Conservation (phyloP, 495 filamentous ascomycete species). For the Penicillium bovifimosum region DNA sequence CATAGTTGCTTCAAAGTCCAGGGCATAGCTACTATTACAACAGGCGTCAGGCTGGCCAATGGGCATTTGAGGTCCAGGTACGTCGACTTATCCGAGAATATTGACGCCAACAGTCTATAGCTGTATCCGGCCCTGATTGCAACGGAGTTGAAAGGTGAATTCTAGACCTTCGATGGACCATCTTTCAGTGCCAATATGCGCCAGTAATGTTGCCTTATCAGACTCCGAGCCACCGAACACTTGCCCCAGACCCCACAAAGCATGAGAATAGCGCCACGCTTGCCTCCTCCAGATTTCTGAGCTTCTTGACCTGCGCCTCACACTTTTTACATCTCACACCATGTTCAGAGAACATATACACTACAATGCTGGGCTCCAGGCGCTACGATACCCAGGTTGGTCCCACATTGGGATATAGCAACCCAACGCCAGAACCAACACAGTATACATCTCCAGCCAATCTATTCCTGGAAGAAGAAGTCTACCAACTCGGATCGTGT, state of each 20-base stretch:
- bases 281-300: neutral
- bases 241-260: neutral
- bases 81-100: neutral
- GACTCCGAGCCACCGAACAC: neutral
- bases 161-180: neutral
- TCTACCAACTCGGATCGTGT: slow-evolving; percentile 23
- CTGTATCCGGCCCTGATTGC: neutral
- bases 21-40: too few species aligned
- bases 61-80: neutral
- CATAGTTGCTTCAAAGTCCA: too few species aligned
- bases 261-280: slow-evolving; percentile 3
- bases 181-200: neutral
- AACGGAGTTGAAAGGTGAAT: neutral
- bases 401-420: neutral
- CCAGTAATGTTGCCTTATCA: neutral
- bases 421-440: neutral
- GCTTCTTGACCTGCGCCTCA: neutral
- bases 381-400: neutral
- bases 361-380: neutral
- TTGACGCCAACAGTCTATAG: neutral
- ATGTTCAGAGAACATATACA: neutral
- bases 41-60: too few species aligned
- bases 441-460: slow-evolving; percentile 10
- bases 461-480: slow-evolving; percentile 27
- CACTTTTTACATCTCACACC: neutral